Conservation (phyloP, 441 rosid species). For the Omphalea diandra region DNA sequence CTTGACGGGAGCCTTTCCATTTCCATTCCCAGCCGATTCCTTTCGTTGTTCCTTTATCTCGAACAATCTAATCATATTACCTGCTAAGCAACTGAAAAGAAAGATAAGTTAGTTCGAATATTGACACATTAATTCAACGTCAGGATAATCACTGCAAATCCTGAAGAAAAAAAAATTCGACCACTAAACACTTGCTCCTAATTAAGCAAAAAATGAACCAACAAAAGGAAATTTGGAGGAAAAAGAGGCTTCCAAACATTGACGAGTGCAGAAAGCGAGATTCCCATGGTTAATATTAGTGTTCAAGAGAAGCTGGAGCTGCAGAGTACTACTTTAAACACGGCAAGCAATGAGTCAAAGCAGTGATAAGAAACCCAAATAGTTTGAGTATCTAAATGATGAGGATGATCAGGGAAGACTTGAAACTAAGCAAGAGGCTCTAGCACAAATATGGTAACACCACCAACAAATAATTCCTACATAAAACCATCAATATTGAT, state of each 20-base stretch:
- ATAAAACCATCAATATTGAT: not conserved
- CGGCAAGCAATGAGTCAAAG: not conserved
- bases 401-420: not conserved
- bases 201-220: not conserved
- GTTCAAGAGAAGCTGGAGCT: not conserved
- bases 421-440: not conserved
- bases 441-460: not conserved
- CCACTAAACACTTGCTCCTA: not conserved
- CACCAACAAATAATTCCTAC: no score
- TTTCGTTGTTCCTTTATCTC: slow-evolving; percentile 6
- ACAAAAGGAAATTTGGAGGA: no score
- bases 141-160: not conserved
- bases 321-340: not conserved
- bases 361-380: not conserved
- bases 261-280: no score
- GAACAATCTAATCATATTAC: slow-evolving; percentile 5
- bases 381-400: not conserved
- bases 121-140: not conserved
- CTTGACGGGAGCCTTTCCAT: not conserved
- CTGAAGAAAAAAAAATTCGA: not conserved
- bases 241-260: no score
- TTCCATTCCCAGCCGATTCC: not conserved
- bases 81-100: not conserved
- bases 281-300: not conserved
- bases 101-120: not conserved